Conservation (phyloP, 495 filamentous ascomycete genomes). For the Penicillium roqueforti region DNA sequence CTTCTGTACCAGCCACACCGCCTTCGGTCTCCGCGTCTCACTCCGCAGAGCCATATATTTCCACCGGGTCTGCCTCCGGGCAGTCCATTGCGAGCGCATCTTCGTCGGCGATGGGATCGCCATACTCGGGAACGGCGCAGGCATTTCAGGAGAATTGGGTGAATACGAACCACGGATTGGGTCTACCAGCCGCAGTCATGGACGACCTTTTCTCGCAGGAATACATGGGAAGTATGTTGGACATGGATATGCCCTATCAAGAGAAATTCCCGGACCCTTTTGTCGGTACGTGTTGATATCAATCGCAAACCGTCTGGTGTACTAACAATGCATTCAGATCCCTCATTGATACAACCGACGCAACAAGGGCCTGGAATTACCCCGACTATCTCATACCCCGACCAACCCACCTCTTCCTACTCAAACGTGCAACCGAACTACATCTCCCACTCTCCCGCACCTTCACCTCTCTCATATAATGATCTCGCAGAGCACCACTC, state of each 20-base stretch:
- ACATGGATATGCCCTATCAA: constrained; percentile 43
- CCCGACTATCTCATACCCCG: constrained; percentile 34
- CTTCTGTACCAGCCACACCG: constrained; percentile 38
- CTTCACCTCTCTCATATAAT: constrained; percentile 31
- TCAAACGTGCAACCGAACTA: constrained; percentile 25
- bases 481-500: constrained; percentile 25
- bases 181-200: constrained; percentile 65
- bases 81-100: constrained; percentile 65
- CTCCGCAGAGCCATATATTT: constrained; percentile 44
- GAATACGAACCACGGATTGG: constrained; percentile 57
- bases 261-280: constrained; percentile 59
- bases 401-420: constrained; percentile 25
- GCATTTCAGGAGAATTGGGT: constrained; percentile 59
- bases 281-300: constrained; percentile 68
- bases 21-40: constrained; percentile 30
- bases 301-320: not conserved
- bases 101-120: constrained; percentile 79
- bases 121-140: constrained; percentile 62
- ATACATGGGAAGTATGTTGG: constrained; percentile 31
- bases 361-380: constrained; percentile 26
- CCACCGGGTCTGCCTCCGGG: constrained; percentile 67
- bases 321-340: constrained; percentile 42
- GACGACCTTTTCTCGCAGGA: constrained; percentile 54
- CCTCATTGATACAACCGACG: constrained; percentile 54
- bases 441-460: constrained; percentile 33